Conservation (phyloP, 2,329 filamentous ascomycete species). For the Helicocarpus griseus region DNA sequence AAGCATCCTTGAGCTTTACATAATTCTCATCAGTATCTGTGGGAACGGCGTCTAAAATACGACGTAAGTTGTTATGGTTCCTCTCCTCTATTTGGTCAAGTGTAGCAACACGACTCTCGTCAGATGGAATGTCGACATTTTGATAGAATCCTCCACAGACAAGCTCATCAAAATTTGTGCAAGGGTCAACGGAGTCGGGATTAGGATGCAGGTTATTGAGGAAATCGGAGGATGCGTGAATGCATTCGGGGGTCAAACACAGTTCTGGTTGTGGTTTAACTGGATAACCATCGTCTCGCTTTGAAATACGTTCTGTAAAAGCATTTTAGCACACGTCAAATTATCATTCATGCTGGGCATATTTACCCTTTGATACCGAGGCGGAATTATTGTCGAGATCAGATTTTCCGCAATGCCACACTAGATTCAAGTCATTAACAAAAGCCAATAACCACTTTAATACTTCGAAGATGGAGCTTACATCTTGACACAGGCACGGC, state of each 20-base stretch:
- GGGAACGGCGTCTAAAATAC: neutral
- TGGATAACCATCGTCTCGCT: neutral
- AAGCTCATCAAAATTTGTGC: conserved; percentile 58
- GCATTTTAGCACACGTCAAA: neutral
- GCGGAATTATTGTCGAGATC: neutral
- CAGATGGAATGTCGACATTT: conserved; percentile 54
- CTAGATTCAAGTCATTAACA: neutral
- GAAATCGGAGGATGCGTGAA: conserved; percentile 54
- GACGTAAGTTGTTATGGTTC: conserved; percentile 24
- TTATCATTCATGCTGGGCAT: too few relatives aligned
- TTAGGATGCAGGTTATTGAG: conserved; percentile 53
- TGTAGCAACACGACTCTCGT: conserved; percentile 52
- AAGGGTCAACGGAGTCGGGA: conserved; percentile 56
- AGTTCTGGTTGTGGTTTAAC: conserved; percentile 14
- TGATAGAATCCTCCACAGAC: conserved; percentile 59
- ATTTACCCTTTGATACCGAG: neutral
- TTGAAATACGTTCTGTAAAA: neutral
- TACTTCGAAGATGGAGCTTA: neutral
- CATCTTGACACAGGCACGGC: neutral
- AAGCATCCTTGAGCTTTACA: conserved; percentile 53
- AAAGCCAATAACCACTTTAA: neutral
- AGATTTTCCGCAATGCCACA: neutral
- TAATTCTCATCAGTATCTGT: conserved; percentile 42
- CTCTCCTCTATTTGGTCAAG: conserved; percentile 53
- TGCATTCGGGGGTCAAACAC: conserved; percentile 51